These are phyloP conservation scores for Aspergillus fumigatus DNA, from an alignment of 2,329 filamentous ascomycete genomes.

Conservation along the genomic window DNA sequence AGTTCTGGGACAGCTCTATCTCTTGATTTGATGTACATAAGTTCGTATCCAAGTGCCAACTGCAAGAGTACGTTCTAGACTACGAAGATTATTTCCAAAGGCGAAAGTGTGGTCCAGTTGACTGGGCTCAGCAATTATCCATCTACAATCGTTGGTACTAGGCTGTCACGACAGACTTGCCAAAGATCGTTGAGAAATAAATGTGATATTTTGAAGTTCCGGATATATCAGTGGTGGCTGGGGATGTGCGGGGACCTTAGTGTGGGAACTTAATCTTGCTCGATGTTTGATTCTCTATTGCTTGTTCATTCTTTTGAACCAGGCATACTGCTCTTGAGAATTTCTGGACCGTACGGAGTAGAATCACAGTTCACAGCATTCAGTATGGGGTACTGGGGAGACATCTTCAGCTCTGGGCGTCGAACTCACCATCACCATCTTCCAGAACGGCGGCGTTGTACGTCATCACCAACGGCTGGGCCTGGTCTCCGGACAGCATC, in stretches of 20 bases:
- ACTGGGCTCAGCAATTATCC: not conserved
- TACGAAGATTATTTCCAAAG: slow-evolving; percentile 2
- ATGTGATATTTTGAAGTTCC: too few species aligned
- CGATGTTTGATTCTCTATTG: not conserved
- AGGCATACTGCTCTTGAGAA: not conserved
- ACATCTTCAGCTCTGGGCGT: slow-evolving; percentile 27
- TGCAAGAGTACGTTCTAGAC: slow-evolving; percentile 23
- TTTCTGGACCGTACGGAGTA: not conserved
- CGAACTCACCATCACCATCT: slow-evolving; percentile 26
- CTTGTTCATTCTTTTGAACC: not conserved
- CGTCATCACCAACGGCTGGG: slow-evolving; percentile 18
- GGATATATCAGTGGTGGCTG: not conserved
- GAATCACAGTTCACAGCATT: not conserved
- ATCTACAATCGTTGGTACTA: not conserved
- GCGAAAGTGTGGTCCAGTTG: not conserved
- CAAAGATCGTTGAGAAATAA: too few species aligned
- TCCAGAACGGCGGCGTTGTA: slow-evolving; percentile 40
- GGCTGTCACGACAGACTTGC: too few species aligned
- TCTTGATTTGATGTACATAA: slow-evolving; percentile 35
- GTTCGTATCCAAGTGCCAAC: slow-evolving; percentile 19
- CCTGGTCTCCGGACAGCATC: slow-evolving; percentile 1
- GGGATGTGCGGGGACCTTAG: not conserved
- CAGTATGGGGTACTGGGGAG: slow-evolving; percentile 37
- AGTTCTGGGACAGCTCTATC: slow-evolving; percentile 13
- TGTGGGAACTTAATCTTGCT: not conserved